phyloP scores from a whole-genome alignment of 345 rosid genomes.

The Ceriops tagal region DNA sequence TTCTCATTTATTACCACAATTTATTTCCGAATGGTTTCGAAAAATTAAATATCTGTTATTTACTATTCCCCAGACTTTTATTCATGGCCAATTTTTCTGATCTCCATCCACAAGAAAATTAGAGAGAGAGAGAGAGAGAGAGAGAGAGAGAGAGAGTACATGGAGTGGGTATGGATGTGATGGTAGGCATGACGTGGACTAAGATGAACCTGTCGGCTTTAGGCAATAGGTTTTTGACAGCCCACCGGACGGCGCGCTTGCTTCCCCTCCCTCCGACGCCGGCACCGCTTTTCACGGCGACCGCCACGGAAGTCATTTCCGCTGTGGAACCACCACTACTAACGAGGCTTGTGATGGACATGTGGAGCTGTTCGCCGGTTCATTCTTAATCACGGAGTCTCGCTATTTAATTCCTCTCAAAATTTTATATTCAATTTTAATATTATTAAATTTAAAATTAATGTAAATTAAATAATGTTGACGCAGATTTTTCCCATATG shows the following conservation, averaged over 20 bases:
- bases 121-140: not conserved
- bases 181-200: slow-evolving; percentile 67
- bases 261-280: slow-evolving; percentile 58
- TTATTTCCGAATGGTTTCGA: no score
- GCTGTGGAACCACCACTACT: slow-evolving; percentile 15
- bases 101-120: not conserved
- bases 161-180: slow-evolving; percentile 67
- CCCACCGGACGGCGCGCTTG: slow-evolving; percentile 79
- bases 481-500: no score
- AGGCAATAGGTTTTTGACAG: slow-evolving; percentile 49
- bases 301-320: slow-evolving; percentile 34
- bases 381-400: no score
- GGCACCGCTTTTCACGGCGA: slow-evolving; percentile 61
- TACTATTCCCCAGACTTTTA: no score
- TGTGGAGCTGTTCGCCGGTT: no score
- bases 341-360: no score
- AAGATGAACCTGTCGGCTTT: slow-evolving; percentile 52
- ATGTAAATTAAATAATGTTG: no score
- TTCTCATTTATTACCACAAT: not conserved
- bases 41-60: no score
- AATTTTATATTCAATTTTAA: no score
- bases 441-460: no score
- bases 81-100: not conserved
- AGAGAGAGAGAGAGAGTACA: slow-evolving; percentile 29
- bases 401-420: no score